Percentiles rank a stretch among this genome's conserved stretches.
Evolutionary conservation across 495 filamentous ascomycete species (phyloP).

Genomic region (Aspergillus sparsus): DNA sequence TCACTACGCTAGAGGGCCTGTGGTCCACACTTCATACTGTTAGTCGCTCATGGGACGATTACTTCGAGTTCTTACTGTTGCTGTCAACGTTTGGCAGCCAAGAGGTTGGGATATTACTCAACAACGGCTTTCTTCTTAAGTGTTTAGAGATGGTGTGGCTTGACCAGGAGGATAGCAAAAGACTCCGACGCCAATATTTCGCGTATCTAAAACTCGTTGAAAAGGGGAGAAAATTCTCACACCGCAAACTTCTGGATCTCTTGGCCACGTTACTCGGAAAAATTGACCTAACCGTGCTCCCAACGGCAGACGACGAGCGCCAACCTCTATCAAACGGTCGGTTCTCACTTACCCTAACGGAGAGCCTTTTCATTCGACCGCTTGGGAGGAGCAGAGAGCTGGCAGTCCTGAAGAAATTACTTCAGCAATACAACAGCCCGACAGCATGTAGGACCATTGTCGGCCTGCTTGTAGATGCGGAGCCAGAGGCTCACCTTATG

Average conservation of each 20-base stretch:
- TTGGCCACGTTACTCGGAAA: conserved; percentile 39
- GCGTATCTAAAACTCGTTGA: conserved; percentile 59
- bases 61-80: conserved; percentile 65
- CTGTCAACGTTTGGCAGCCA: conserved; percentile 58
- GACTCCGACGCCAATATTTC: conserved; percentile 50
- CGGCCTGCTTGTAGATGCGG: conserved; percentile 43
- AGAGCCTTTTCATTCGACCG: conserved; percentile 37
- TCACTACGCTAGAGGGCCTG: conserved; percentile 51
- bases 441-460: conserved; percentile 43
- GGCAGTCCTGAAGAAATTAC: conserved; percentile 46
- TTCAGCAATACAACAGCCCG: conserved; percentile 39
- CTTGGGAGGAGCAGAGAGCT: conserved; percentile 36
- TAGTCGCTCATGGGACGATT: conserved; percentile 75
- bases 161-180: conserved; percentile 55
- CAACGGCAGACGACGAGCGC: conserved; percentile 30
- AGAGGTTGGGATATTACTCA: conserved; percentile 57
- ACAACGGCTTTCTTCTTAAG: conserved; percentile 54
- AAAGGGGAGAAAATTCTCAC: conserved; percentile 51
- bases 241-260: conserved; percentile 48
- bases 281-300: conserved; percentile 43
- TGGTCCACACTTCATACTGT: conserved; percentile 57
- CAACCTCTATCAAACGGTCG: conserved; percentile 32
- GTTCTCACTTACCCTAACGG: conserved; percentile 44
- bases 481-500: conserved; percentile 45
- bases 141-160: conserved; percentile 64